A percentile compares a stretch with the other conserved stretches of the same genome.
Evolutionary conservation across 768 basidiomycete species (phyloP).

Genomic region (Tulasnella sp.): DNA sequence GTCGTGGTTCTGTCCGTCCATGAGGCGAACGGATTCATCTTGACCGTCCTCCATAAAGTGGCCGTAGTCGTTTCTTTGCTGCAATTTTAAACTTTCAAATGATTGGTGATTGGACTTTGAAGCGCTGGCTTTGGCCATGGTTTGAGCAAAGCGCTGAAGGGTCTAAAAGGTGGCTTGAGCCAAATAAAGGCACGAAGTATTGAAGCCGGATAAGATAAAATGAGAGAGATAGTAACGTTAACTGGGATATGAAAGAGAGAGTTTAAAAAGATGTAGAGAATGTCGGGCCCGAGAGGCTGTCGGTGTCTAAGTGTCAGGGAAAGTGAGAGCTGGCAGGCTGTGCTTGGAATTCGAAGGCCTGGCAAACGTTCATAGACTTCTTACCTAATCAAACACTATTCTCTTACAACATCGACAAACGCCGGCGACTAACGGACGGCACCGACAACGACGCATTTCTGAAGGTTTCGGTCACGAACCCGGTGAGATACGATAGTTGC

Average conservation of each 20-base stretch:
- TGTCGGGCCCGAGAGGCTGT: background rate
- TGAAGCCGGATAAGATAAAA: background rate
- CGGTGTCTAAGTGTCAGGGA: background rate
- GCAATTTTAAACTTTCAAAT: background rate
- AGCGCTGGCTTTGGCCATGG: background rate
- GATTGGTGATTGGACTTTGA: background rate
- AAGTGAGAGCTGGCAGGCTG: background rate
- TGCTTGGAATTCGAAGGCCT: background rate
- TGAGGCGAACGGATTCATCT: background rate
- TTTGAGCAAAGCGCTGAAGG: background rate
- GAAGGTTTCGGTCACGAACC: background rate
- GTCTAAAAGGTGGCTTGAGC: background rate
- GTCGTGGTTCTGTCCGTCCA: background rate
- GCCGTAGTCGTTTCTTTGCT: background rate
- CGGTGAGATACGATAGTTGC: background rate
- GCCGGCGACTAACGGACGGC: too few relatives aligned
- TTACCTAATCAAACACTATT: background rate
- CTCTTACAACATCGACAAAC: background rate
- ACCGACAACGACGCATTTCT: background rate
- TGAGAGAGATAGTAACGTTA: background rate
- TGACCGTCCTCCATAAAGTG: background rate
- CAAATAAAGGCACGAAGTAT: background rate
- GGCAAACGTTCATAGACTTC: constrained; percentile 9
- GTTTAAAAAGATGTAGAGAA: background rate
- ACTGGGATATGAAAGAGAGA: background rate